Conservation (phyloP, 495 filamentous ascomycete species). For the Xylaria grammica region DNA sequence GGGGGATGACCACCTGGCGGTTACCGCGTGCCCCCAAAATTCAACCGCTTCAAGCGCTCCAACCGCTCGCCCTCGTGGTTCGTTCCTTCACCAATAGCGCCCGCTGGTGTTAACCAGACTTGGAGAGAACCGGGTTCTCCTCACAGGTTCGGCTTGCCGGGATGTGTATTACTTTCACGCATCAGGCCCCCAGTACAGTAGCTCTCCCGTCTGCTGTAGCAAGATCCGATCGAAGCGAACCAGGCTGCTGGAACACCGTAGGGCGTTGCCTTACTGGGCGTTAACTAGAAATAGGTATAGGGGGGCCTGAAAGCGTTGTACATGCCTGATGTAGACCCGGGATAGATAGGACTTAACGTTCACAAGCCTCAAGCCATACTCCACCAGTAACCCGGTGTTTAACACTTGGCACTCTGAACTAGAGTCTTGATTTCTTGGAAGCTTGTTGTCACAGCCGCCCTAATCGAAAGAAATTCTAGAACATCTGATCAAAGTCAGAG, state of each 20-base stretch:
- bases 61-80: background rate
- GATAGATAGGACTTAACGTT: background rate
- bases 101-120: constrained; percentile 10
- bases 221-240: constrained; percentile 4
- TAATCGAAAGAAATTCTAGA: background rate
- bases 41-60: constrained; percentile 17
- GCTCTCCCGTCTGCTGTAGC: background rate
- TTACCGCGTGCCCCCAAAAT: constrained; percentile 7
- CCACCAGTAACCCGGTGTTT: background rate
- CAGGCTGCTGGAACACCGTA: background rate
- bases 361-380: background rate
- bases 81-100: background rate
- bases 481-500: background rate
- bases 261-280: background rate
- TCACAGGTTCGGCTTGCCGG: constrained; percentile 15
- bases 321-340: background rate
- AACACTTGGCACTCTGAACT: background rate
- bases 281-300: background rate
- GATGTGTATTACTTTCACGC: background rate
- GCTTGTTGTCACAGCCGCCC: too few species aligned
- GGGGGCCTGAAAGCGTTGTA: background rate
- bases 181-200: background rate
- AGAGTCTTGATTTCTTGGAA: background rate
- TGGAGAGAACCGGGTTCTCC: constrained; percentile 23
- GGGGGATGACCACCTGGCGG: background rate